These are phyloP conservation scores for Persicaria maculosa DNA, from an alignment of 148 eudicot species.

Conservation along the genomic window DNA sequence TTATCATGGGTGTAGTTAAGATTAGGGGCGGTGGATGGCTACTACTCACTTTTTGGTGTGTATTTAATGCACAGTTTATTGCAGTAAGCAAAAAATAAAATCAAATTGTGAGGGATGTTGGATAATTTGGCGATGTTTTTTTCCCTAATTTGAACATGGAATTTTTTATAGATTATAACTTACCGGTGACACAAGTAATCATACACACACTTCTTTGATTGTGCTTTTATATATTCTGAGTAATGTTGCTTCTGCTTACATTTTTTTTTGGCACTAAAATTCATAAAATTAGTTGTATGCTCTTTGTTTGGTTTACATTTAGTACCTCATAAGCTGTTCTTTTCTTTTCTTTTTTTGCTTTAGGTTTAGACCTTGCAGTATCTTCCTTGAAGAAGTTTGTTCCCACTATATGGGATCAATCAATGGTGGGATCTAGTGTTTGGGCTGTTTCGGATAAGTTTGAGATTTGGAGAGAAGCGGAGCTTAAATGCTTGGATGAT, in stretches of 20 bases:
- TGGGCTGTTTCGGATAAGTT: conserved; percentile 56
- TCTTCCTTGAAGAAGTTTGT: conserved; percentile 56
- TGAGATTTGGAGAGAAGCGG: conserved; percentile 87
- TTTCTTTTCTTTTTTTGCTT: conserved; percentile 13
- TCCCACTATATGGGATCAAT: conserved; percentile 53
- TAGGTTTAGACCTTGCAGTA: conserved; percentile 62
- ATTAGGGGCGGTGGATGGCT: not conserved
- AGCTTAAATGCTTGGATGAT: conserved; percentile 82
- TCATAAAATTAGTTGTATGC: not conserved
- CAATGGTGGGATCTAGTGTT: conserved; percentile 57
- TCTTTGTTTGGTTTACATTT: not conserved
- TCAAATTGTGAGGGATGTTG: not conserved
- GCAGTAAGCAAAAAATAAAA: not conserved
- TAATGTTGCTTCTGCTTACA: not conserved
- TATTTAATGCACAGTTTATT: not conserved
- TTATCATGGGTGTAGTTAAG: not conserved
- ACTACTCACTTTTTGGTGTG: not conserved
- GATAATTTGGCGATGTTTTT: not conserved
- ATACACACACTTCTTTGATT: not conserved
- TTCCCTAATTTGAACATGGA: not conserved
- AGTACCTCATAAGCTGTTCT: not conserved
- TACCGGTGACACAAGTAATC: not conserved
- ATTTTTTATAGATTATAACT: not conserved
- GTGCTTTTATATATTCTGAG: not conserved
- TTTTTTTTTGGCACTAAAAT: not conserved